Evolutionary conservation across 2,329 filamentous ascomycete genomes (phyloP).

Genomic region (Neofusicoccum laricinum): DNA sequence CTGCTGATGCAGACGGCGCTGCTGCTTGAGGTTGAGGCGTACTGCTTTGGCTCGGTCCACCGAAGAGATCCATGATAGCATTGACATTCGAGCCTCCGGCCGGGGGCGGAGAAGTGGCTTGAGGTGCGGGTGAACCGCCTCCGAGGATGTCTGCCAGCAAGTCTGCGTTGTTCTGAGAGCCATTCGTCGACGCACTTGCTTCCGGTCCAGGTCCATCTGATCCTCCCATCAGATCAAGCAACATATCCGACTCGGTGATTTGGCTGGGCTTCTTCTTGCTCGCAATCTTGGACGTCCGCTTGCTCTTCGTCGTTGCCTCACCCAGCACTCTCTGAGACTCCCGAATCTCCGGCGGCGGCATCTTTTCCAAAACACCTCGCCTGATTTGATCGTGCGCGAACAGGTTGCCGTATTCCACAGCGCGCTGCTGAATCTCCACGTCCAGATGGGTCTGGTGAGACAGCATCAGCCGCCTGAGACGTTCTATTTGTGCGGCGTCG

Average conservation of each 20-base stretch:
- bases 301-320: constrained; percentile 58
- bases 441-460: constrained; percentile 82
- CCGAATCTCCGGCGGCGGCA: constrained; percentile 95
- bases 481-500: constrained; percentile 81
- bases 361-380: constrained; percentile 88
- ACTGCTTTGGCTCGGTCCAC: constrained; percentile 45
- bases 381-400: constrained; percentile 87
- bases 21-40: constrained; percentile 37
- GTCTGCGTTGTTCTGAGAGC: constrained; percentile 73
- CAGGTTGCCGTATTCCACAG: constrained; percentile 93
- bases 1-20: constrained; percentile 34
- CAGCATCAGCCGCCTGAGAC: constrained; percentile 74
- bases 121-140: constrained; percentile 55
- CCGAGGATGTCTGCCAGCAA: constrained; percentile 89
- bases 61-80: constrained; percentile 89
- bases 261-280: constrained; percentile 75
- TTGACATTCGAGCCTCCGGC: constrained; percentile 40
- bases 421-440: constrained; percentile 92
- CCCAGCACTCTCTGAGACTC: constrained; percentile 91
- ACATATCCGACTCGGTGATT: constrained; percentile 84
- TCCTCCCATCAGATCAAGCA: constrained; percentile 90
- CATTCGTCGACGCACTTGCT: constrained; percentile 54
- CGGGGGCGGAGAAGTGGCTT: constrained; percentile 34
- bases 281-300: constrained; percentile 52
- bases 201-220: constrained; percentile 60